Evolutionary conservation across 2,329 filamentous ascomycete genomes (phyloP).

Genomic region (Lecanicillium sp.): DNA sequence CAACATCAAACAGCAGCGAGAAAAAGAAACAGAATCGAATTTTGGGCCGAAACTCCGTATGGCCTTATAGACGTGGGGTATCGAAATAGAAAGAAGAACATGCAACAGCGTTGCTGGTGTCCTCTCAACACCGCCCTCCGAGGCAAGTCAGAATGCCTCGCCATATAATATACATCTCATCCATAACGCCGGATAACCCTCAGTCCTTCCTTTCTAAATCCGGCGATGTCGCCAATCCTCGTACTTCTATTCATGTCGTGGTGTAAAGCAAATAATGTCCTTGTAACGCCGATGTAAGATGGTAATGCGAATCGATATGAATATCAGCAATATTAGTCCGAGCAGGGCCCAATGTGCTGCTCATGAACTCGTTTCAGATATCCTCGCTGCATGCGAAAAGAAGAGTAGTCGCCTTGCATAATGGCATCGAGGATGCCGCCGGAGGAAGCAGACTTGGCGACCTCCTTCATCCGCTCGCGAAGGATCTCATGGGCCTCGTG

Average conservation of each 20-base stretch:
- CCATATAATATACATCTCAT: too few relatives aligned
- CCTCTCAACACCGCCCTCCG: too few relatives aligned
- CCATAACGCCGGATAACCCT: too few relatives aligned
- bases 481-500: slow-evolving; percentile 53
- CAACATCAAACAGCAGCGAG: slow-evolving; percentile 4
- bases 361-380: slow-evolving; percentile 49
- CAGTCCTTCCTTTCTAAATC: too few relatives aligned
- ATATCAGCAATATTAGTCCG: slow-evolving; percentile 15
- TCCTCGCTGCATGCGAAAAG: slow-evolving; percentile 62
- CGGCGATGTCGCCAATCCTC: too few relatives aligned
- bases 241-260: not conserved
- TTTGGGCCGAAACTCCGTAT: too few relatives aligned
- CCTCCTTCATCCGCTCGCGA: slow-evolving; percentile 46
- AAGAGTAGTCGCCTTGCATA: slow-evolving; percentile 70
- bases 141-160: too few relatives aligned
- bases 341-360: slow-evolving; percentile 25
- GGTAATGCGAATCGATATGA: not conserved
- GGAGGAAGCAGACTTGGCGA: slow-evolving; percentile 26
- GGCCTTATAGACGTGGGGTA: too few relatives aligned
- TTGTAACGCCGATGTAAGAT: not conserved
- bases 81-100: too few relatives aligned
- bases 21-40: not conserved
- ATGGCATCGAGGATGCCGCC: slow-evolving; percentile 58
- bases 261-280: not conserved
- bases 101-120: too few relatives aligned